Base-by-base conservation (phyloP, 306 rosid species). In the Abrus precatorius region DNA sequence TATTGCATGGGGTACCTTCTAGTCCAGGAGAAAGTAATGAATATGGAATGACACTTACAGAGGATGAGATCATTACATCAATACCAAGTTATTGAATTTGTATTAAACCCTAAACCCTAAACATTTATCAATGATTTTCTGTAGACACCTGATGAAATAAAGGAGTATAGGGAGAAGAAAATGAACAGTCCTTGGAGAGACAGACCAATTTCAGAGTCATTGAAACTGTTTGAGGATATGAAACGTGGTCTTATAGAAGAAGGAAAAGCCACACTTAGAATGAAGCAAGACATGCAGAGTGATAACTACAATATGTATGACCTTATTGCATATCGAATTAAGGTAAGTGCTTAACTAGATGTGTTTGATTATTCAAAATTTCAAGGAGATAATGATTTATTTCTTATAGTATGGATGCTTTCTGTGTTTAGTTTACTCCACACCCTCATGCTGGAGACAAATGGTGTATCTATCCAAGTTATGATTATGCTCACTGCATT, bases 211-310 rank as follows among this genome's bases (percentile, higher is more conserved):
- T 84, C 87, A 45, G 99, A 96, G 77, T 96, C 99, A 6, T 57
- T 93, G 83, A 87, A 87, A 83, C 90, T 92, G 75, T 96, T 96
- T 78, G 97, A 93, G 75, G 99, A 93, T 72, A 96, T 96, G 99
- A 93, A 85, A 83, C 72, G 84, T 9, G 99, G 98, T 44, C 78
- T 82, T 36, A 84, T 92, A 59, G 97, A 92, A 84, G 99, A 96
- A 88, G 99, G 99, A 66, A 96, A 90, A 83, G 98, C 99, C 49
- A 96, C 99, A 53, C 93, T 96, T 13, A 82, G 99, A 86, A 96
- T 96, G 99, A 96, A 90, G 90, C 99, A 96, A 86, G 99, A 96
- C 86, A 96, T 96, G 99, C 98, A 96, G 90, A 96, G 97, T 70
- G 99, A 96, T 48, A 93, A 96, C 64, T 90, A 80, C 89, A 96